phyloP scores from a whole-genome alignment of 345 rosid species.

The thale cress (Arabidopsis thaliana) region TAIR10.1 NC_003074.8:3526501-3527000 shows the following conservation, averaged over 20 bases:
- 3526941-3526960: background rate
- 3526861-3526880: background rate
- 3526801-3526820: slow-evolving; percentile 28
- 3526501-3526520: background rate
- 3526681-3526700: background rate
- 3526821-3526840: background rate
- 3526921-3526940: background rate
- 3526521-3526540: background rate
- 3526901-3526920: background rate
- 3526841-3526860: background rate
- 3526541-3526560: background rate
- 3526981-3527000: no score
- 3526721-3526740: slow-evolving; percentile 11
- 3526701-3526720: background rate
- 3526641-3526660: background rate
- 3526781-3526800: slow-evolving; percentile 26
- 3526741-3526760: slow-evolving; percentile 39
- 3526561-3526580: background rate
- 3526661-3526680: no score
- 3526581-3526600: background rate
- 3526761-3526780: slow-evolving; percentile 41
- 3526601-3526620: background rate
- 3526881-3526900: background rate
- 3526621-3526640: background rate
- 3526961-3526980: background rate